These are phyloP conservation scores for Gastrodia elata DNA, from an alignment of 106 monocot genomes.

Conservation along the genomic window DNA sequence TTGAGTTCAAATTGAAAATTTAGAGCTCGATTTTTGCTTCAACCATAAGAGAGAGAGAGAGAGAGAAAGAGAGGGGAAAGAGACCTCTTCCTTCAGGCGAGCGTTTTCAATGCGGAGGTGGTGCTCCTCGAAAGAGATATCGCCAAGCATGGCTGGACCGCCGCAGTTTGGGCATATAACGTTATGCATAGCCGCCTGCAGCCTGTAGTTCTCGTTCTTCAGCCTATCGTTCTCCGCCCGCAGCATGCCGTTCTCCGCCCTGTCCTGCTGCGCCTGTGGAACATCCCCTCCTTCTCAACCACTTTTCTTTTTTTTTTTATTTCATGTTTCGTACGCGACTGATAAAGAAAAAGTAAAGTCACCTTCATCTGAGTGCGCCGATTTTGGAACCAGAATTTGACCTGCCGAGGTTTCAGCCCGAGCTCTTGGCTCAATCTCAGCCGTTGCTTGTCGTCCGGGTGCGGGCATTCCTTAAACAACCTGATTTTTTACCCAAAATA, in stretches of 20 bases:
- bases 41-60: no score
- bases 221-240: slow-evolving; percentile 85
- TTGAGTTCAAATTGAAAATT: no score
- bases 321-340: not conserved
- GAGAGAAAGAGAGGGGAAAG: not conserved
- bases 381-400: slow-evolving; percentile 99
- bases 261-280: slow-evolving; percentile 85
- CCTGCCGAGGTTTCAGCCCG: slow-evolving; percentile 89
- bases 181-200: slow-evolving; percentile 80
- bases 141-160: slow-evolving; percentile 75
- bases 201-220: slow-evolving; percentile 83
- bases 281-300: slow-evolving; percentile 5
- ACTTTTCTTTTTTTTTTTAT: not conserved
- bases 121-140: slow-evolving; percentile 90
- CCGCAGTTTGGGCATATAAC: slow-evolving; percentile 87
- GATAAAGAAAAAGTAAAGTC: no score
- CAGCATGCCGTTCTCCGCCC: slow-evolving; percentile 74
- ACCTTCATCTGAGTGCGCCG: slow-evolving; percentile 98
- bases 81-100: slow-evolving; percentile 91
- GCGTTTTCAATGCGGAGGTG: slow-evolving; percentile 92
- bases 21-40: no score
- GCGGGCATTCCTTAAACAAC: slow-evolving; percentile 94
- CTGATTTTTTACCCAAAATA: slow-evolving; percentile 19
- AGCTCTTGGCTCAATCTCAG: slow-evolving; percentile 90
- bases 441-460: slow-evolving; percentile 97